Base-by-base conservation (phyloP, 192 early-diverging fungal species). In the Rhizoclosmatium sp. region DNA sequence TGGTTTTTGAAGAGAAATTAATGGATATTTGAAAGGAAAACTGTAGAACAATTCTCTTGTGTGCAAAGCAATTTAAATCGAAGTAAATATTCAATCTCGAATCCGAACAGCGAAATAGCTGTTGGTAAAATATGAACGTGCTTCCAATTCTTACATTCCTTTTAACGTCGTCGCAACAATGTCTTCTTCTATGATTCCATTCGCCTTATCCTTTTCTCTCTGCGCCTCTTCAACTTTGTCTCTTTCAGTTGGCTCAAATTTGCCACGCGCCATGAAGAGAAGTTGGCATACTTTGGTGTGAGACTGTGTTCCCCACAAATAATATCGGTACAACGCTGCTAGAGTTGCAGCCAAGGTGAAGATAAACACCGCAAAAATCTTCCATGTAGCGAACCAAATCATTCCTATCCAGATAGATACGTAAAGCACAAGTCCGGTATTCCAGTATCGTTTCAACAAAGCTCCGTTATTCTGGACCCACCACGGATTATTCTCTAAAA, bases 401-500 rank as follows among this genome's bases (percentile, higher is more conserved):
- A 75, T 44, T 5, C 4, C 19, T 14, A 62, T 62, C 72, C 72
- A 75, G 45, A 64, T 5, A 14, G 61, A 10, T 10, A 47, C 42
- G 45, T 75, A 75, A 7, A 5, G 16, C 4, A 62, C 21, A n/a
- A 65, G 1, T 3, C 42, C 31, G 3, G 65, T 23, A 46, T 66
- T 49, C 4, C 49, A 16, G 21, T 48, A 54, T 19, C 21, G 61
- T 65, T 47, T 47, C 16, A 76, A 39, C 3, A 7, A 4, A 10
- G 48, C 75, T 4, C 66, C 64, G 59, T 10, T 12, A 12, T 66
- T 54, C 10, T 56, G 7, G n/a, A 64, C n/a, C 75, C 75, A 76
- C 75, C 75, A 76, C 48, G 75, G 75, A 40, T 76, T 76, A 44
- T 76, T 76, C 64, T 76, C 75, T 76, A 23, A 21, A 5, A 48